These are phyloP conservation scores for Breynia disticha DNA, from an alignment of 441 rosid genomes.

Conservation along the genomic window DNA sequence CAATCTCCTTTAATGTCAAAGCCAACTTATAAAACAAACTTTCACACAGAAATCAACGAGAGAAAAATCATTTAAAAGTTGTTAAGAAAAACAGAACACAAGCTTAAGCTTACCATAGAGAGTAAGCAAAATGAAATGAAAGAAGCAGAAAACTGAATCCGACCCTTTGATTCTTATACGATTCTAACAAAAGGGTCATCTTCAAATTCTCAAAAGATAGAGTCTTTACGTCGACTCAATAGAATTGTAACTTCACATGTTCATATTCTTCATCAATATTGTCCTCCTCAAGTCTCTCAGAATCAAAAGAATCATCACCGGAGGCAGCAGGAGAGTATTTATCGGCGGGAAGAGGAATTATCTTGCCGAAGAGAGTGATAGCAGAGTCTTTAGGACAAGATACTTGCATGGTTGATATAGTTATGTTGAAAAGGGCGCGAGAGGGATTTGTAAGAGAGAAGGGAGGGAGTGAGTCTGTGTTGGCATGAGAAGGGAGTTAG, in stretches of 20 bases:
- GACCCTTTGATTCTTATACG: slow-evolving; percentile 16
- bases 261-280: slow-evolving; percentile 17
- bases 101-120: slow-evolving; percentile 2
- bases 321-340: slow-evolving; percentile 14
- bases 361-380: slow-evolving; percentile 73
- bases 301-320: slow-evolving; percentile 4
- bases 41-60: not conserved
- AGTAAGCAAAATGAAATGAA: slow-evolving; percentile 1
- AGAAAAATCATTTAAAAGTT: too few species aligned
- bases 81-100: not conserved
- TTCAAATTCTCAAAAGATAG: slow-evolving; percentile 13
- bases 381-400: slow-evolving; percentile 36
- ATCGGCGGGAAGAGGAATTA: slow-evolving; percentile 38
- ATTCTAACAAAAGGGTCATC: slow-evolving; percentile 18
- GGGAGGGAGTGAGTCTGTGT: too few species aligned
- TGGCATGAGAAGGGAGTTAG: slow-evolving; percentile 21
- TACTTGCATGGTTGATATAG: slow-evolving; percentile 18
- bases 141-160: slow-evolving; percentile 4
- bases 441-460: too few species aligned
- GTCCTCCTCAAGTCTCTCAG: slow-evolving; percentile 3
- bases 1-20: too few species aligned
- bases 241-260: slow-evolving; percentile 33
- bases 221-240: not conserved
- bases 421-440: slow-evolving; percentile 16
- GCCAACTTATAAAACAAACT: not conserved